Evolutionary conservation across 495 filamentous ascomycete genomes (phyloP).

Genomic region (Trichoderma erinaceum): DNA sequence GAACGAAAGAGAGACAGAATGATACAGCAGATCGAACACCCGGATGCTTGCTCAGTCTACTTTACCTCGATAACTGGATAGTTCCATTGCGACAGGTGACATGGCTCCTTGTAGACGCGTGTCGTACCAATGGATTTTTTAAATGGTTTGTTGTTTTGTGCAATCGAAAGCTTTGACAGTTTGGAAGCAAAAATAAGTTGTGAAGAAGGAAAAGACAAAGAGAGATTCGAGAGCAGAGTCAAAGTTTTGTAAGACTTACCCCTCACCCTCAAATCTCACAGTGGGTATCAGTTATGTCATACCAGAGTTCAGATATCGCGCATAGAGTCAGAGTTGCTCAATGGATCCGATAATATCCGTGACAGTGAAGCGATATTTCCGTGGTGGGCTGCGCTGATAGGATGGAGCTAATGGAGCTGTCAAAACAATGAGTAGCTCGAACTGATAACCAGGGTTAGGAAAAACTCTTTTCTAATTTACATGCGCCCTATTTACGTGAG

Average conservation of each 20-base stretch:
- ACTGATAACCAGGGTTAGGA: too few relatives aligned
- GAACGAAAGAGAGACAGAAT: slow-evolving; percentile 8
- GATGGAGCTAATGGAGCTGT: background rate
- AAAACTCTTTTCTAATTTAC: too few relatives aligned
- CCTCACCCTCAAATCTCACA: slow-evolving; percentile 10
- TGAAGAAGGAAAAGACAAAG: slow-evolving; percentile 9
- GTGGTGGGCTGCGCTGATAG: too few relatives aligned
- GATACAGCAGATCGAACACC: slow-evolving; percentile 24
- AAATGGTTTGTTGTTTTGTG: background rate
- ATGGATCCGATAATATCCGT: background rate
- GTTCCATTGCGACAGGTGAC: slow-evolving; percentile 25
- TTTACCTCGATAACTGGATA: slow-evolving; percentile 51
- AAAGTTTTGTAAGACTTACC: slow-evolving; percentile 1
- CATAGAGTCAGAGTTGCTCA: background rate
- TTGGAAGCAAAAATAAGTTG: background rate
- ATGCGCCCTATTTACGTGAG: too few relatives aligned
- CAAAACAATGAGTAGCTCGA: too few relatives aligned
- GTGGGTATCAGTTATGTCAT: slow-evolving; percentile 11
- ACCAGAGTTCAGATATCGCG: background rate
- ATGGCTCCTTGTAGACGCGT: slow-evolving; percentile 20
- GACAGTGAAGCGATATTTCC: background rate
- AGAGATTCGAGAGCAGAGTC: background rate
- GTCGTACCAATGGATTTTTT: slow-evolving; percentile 17
- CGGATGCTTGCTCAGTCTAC: slow-evolving; percentile 42
- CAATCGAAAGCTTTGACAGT: slow-evolving; percentile 1